phyloP scores from a whole-genome alignment of 345 rosid genomes.

The Corchorus olitorius region DNA sequence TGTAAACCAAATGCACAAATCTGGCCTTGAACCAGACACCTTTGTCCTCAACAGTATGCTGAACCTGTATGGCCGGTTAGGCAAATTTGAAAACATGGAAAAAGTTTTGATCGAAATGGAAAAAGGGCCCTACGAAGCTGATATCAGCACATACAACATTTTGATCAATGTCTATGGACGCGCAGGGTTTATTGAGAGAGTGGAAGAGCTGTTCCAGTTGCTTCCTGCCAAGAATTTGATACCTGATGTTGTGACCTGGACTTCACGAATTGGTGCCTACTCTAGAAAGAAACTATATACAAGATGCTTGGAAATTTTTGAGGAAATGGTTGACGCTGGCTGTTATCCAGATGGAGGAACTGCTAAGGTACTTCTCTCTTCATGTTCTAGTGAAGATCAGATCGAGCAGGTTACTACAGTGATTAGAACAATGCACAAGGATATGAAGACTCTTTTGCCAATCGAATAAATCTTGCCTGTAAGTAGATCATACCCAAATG shows the following conservation, averaged over 20 bases:
- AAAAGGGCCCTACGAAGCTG: conserved; percentile 50
- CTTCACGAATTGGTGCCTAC: conserved; percentile 77
- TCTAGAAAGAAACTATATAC: conserved; percentile 76
- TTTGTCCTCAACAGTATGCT: conserved; percentile 81
- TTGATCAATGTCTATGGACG: conserved; percentile 77
- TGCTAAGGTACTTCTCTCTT: conserved; percentile 77
- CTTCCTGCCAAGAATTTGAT: conserved; percentile 43
- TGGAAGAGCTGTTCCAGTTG: conserved; percentile 57
- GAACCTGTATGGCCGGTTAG: conserved; percentile 76
- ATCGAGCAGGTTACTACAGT: conserved; percentile 73
- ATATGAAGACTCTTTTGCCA: conserved; percentile 43
- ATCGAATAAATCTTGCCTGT: conserved; percentile 23
- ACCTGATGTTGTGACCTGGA: conserved; percentile 94
- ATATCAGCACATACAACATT: conserved; percentile 85
- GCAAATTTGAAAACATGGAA: conserved; percentile 83
- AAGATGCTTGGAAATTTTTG: conserved; percentile 75
- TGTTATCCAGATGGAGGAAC: conserved; percentile 88
- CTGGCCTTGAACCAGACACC: conserved; percentile 80
- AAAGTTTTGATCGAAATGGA: conserved; percentile 64
- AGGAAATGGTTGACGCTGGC: conserved; percentile 88
- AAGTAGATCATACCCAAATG: neutral
- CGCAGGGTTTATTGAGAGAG: conserved; percentile 71
- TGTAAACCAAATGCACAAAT: conserved; percentile 64
- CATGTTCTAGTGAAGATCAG: conserved; percentile 80
- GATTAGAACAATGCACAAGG: conserved; percentile 79